Percentiles rank a stretch among this genome's conserved stretches.
These are phyloP conservation scores for Aspergillus pseudoglaucus DNA, from an alignment of 2,329 filamentous ascomycete genomes.

Conservation along the genomic window DNA sequence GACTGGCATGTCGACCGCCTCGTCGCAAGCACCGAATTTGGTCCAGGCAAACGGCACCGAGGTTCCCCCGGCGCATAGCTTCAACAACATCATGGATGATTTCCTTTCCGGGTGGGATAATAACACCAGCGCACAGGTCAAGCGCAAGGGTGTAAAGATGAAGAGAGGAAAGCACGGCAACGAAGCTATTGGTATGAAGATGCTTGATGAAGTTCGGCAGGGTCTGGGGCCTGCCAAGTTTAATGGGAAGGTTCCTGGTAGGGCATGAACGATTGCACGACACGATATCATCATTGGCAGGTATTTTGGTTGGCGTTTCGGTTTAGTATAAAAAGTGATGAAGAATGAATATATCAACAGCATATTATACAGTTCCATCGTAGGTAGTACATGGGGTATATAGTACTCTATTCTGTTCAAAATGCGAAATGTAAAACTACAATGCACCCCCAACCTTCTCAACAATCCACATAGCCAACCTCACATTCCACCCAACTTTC, in stretches of 20 bases:
- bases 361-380: background rate
- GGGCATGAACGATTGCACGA: conserved; percentile 19
- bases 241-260: conserved; percentile 22
- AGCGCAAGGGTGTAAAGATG: conserved; percentile 40
- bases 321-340: conserved; percentile 3
- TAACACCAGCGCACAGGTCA: conserved; percentile 35
- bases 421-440: conserved; percentile 33
- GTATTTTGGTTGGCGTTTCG: conserved; percentile 13
- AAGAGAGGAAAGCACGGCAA: conserved; percentile 72
- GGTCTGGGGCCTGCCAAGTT: conserved; percentile 72
- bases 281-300: conserved; percentile 16
- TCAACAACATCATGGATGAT: conserved; percentile 86
- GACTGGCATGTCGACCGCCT: conserved; percentile 45
- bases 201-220: conserved; percentile 82
- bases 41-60: conserved; percentile 31
- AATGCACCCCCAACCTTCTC: conserved; percentile 79
- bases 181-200: conserved; percentile 72
- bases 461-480: conserved; percentile 91
- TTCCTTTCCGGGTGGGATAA: conserved; percentile 64
- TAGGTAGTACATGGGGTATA: background rate
- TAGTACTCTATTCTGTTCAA: background rate
- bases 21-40: conserved; percentile 57
- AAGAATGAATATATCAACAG: background rate
- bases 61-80: conserved; percentile 66
- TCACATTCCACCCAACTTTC: conserved; percentile 75